Conservation (phyloP, 1,284 basidiomycete species). For the Malassezia globosa region DNA sequence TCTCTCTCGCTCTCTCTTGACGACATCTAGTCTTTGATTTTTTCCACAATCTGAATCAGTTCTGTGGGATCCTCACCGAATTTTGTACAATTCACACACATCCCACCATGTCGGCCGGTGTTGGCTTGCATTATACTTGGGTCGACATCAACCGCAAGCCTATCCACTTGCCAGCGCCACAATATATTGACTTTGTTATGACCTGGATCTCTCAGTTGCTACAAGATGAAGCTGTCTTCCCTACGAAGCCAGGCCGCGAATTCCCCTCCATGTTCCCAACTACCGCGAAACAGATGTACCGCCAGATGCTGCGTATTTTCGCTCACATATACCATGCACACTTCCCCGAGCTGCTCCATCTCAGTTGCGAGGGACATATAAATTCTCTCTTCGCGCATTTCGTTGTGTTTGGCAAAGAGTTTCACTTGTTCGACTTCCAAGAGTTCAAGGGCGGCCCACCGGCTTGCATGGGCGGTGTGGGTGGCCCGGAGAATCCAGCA, state of each 20-base stretch:
- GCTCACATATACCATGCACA: conserved; percentile 96
- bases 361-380: conserved; percentile 89
- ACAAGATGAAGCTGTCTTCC: conserved; percentile 83
- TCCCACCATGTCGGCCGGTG: conserved; percentile 85
- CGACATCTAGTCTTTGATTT: conserved; percentile 46
- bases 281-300: conserved; percentile 90
- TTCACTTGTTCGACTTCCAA: conserved; percentile 61
- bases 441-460: conserved; percentile 58
- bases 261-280: conserved; percentile 80
- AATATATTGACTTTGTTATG: conserved; percentile 98
- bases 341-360: conserved; percentile 76
- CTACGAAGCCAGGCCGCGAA: conserved; percentile 86
- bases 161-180: conserved; percentile 83
- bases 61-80: conserved; percentile 88
- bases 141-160: conserved; percentile 73
- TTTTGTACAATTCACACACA: conserved; percentile 82
- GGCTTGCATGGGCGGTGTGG: conserved; percentile 15
- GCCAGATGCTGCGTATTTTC: conserved; percentile 89
- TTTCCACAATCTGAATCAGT: conserved; percentile 91
- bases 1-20: not conserved
- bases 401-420: conserved; percentile 68
- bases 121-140: conserved; percentile 92
- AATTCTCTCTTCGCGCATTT: conserved; percentile 89
- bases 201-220: conserved; percentile 91
- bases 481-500: conserved; percentile 9